phyloP scores from a whole-genome alignment of 495 filamentous ascomycete genomes.

The Xylaria curta region DNA sequence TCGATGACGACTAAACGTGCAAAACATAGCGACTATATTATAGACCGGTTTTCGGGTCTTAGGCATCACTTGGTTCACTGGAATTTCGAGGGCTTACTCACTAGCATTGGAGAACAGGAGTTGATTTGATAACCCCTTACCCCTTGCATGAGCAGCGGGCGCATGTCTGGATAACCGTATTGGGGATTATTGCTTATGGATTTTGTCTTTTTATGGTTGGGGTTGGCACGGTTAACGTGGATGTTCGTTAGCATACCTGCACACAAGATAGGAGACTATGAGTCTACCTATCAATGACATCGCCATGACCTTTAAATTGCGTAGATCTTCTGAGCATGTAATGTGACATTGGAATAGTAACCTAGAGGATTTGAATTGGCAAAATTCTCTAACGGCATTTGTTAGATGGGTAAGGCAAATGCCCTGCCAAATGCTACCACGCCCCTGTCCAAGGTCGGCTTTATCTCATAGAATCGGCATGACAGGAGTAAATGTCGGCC shows the following conservation, averaged over 20 bases:
- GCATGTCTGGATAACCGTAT: slow-evolving; percentile 13
- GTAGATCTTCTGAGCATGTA: not conserved
- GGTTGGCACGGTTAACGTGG: slow-evolving; percentile 3
- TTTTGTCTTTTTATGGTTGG: slow-evolving; percentile 9
- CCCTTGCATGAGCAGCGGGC: slow-evolving; percentile 28
- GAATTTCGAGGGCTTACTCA: slow-evolving; percentile 19
- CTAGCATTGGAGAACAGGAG: slow-evolving; percentile 49
- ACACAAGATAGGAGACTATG: slow-evolving; percentile 8
- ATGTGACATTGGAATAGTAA: not conserved
- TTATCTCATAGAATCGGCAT: slow-evolving; percentile 20
- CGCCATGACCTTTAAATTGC: slow-evolving; percentile 3
- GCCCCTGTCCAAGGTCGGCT: not conserved
- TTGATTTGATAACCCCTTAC: slow-evolving; percentile 34
- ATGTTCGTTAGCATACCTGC: slow-evolving; percentile 25
- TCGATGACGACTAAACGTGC: slow-evolving; percentile 59
- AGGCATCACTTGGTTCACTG: slow-evolving; percentile 26
- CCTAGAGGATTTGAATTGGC: not conserved
- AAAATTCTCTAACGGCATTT: not conserved
- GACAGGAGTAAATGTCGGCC: slow-evolving; percentile 22
- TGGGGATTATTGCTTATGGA: slow-evolving; percentile 10
- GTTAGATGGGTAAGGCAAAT: not conserved
- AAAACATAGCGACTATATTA: slow-evolving; percentile 19
- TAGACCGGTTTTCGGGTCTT: slow-evolving; percentile 17
- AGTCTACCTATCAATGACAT: slow-evolving; percentile 20
- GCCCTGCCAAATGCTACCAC: not conserved